Evolutionary conservation across 306 rosid species (phyloP), one percentile per base, ranked within the genome.

Genomic region (Dryas alaskensis): DNA sequence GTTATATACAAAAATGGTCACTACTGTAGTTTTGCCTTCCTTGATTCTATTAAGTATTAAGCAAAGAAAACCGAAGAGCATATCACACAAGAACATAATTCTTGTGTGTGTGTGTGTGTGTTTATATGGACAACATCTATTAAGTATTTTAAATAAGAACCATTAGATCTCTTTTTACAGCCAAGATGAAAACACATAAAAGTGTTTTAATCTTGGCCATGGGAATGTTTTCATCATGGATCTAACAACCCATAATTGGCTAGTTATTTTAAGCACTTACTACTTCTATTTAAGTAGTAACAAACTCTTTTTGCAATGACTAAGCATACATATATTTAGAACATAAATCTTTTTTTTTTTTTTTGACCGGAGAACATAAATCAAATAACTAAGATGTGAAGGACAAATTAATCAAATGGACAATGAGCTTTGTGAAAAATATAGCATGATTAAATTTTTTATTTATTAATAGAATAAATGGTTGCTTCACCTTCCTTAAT

Each of bases 281-380:
- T 71, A 60, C 16, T 72, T 39, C 57, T 40, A 8, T 10, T 17
- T 31, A 53, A 45, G 72, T 19, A 75, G 60, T 55, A 61, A 53
- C 50, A 68, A 57, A 17, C 47, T 44, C 10, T 22, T 60, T 7
- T 4, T 19, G 27, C 10, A 43, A 44, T 19, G 42, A 13, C 49
- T 22, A 47, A 60, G 8, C n/a, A 44, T 6, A 44, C 5, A 40
- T 51, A 48, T 43, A 51, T 74, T 43, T 55, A 60, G 52, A 52
- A 13, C 57, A 52, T 3, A 52, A 52, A 12, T 52, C 48, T 27
- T 27, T 27, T 27, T 27, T 31, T 31, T 31, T 31, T 31, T 31
- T 31, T 31, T 31, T 31, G 37, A 1, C 37, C 37, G 37, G 37
- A 31, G 37, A 31, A 31, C 37, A 31, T 31, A 31, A 31, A 31